Evolutionary conservation across 2,329 filamentous ascomycete species (phyloP), one percentile per base, ranked within the genome.

Genomic region (Aschersonia sp.): DNA sequence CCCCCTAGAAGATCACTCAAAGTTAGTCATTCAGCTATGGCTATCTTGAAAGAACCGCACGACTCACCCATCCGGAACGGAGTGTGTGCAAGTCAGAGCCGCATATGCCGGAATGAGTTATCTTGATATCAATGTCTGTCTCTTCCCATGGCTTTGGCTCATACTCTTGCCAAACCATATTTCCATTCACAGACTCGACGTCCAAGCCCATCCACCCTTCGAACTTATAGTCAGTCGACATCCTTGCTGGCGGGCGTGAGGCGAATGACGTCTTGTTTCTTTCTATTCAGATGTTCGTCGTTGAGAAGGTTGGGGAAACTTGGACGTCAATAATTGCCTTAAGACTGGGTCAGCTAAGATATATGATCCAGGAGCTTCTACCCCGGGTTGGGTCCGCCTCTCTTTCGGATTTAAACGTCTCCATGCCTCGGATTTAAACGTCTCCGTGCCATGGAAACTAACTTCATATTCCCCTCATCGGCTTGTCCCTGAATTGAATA

Each of bases 61-160:
- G 12, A 49, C 61, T 53, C 47, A 55, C 63, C 74, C 74, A 77
- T 44, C 73, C 78, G 2, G 73, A 75, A 40, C 72, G 68, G 3
- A 82, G 65, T 4, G 66, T 73, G 62, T 83, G 78, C 38, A 82
- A 45, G 53, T 83, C 79, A 0, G 72, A 74, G 48, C 77, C 80
- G 58, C 80, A 84, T 52, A 84, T 73, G 51, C 80, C 80, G 56
- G 78, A 83, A 65, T 83, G 78, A 3, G 76, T 74, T 52, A 85
- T 65, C 56, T 75, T 69, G 54, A 85, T 80, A 56, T 84, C 80
- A 47, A 85, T 63, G 52, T 84, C 78, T 30, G 70, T 74, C 58
- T 84, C 80, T 43, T 78, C 73, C 74, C 78, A 84, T n/a, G 65
- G 62, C 67, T 84, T 84, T 40, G 78, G 78, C 61, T 78, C 68